Percentiles rank a stretch among this genome's conserved stretches.
phyloP scores from a whole-genome alignment of 495 filamentous ascomycete species.

The Barbatosphaeria neglecta region DNA sequence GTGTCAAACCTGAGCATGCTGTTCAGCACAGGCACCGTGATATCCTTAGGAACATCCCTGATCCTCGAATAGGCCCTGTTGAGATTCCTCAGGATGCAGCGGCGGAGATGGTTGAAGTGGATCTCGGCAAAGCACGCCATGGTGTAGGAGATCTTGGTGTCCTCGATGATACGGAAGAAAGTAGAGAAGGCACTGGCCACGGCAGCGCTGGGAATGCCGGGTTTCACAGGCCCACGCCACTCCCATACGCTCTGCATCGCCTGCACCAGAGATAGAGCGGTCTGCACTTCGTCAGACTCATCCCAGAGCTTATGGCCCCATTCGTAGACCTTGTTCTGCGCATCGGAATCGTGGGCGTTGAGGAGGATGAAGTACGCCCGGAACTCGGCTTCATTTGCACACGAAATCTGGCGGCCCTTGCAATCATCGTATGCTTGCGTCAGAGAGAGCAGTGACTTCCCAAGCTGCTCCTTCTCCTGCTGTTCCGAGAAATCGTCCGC shows the following conservation, averaged over 20 bases:
- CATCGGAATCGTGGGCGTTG: conserved; percentile 62
- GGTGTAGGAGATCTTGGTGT: conserved; percentile 64
- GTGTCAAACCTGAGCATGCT: conserved; percentile 62
- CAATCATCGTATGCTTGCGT: conserved; percentile 82
- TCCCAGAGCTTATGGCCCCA: conserved; percentile 70
- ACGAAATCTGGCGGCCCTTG: conserved; percentile 29
- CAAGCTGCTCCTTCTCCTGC: conserved; percentile 88
- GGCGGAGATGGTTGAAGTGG: conserved; percentile 73
- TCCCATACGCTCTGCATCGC: conserved; percentile 48
- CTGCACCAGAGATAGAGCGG: conserved; percentile 30
- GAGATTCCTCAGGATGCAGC: conserved; percentile 61
- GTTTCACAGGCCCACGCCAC: conserved; percentile 51
- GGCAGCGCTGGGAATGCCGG: conserved; percentile 19
- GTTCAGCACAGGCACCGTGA: conserved; percentile 57
- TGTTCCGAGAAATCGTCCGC: conserved; percentile 70
- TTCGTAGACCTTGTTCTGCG: conserved; percentile 61
- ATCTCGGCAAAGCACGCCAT: conserved; percentile 92
- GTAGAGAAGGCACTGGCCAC: conserved; percentile 39
- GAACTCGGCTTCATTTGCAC: conserved; percentile 77
- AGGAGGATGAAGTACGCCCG: conserved; percentile 81
- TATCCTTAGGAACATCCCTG: conserved; percentile 59
- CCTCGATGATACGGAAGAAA: conserved; percentile 67
- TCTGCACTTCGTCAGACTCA: conserved; percentile 41
- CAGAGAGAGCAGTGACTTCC: conserved; percentile 74
- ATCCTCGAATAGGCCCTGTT: conserved; percentile 47